A percentile compares a stretch with the other conserved stretches of the same genome.
Conservation (phyloP, 1,139 yeast species). For the Geotrichum phurueaensis region DNA sequence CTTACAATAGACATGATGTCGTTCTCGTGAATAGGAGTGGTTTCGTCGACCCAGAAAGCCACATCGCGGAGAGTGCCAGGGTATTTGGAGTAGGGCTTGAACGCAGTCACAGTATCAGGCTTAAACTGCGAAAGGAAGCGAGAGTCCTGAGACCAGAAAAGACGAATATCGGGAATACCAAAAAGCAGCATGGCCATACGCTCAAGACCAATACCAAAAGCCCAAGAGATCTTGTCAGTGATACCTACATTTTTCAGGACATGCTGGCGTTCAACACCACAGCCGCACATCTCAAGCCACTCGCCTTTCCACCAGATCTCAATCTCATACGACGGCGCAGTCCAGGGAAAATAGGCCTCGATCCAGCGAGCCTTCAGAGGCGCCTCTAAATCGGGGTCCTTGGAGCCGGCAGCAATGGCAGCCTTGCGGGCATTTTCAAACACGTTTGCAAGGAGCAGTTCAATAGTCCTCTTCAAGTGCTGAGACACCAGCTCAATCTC, state of each 20-base stretch:
- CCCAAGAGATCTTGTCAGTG: slow-evolving; percentile 76
- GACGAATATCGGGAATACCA: slow-evolving; percentile 90
- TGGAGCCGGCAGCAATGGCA: slow-evolving; percentile 62
- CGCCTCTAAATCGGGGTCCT: slow-evolving; percentile 55
- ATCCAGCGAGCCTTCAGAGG: slow-evolving; percentile 92
- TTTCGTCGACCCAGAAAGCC: slow-evolving; percentile 75
- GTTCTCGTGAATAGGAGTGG: slow-evolving; percentile 58
- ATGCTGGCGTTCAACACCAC: slow-evolving; percentile 81
- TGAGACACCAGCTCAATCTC: slow-evolving; percentile 65
- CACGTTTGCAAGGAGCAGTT: slow-evolving; percentile 73
- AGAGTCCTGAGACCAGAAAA: slow-evolving; percentile 85
- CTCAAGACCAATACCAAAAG: slow-evolving; percentile 94
- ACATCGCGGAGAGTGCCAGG: slow-evolving; percentile 85
- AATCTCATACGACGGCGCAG: slow-evolving; percentile 96
- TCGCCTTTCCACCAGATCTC: slow-evolving; percentile 99
- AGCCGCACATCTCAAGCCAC: slow-evolving; percentile 96
- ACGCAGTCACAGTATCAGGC: slow-evolving; percentile 59
- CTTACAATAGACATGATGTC: slow-evolving; percentile 94
- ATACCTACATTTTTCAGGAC: slow-evolving; percentile 71
- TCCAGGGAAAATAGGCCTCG: slow-evolving; percentile 96
- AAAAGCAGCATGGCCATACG: slow-evolving; percentile 92
- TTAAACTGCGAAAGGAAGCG: slow-evolving; percentile 70
- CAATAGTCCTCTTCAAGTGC: slow-evolving; percentile 82
- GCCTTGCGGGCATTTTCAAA: slow-evolving; percentile 68
- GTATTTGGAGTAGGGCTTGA: slow-evolving; percentile 83